Percentiles rank a stretch among this genome's conserved stretches.
These are phyloP conservation scores for Asclepias syriaca DNA, from an alignment of 257 asterid species.

Conservation along the genomic window DNA sequence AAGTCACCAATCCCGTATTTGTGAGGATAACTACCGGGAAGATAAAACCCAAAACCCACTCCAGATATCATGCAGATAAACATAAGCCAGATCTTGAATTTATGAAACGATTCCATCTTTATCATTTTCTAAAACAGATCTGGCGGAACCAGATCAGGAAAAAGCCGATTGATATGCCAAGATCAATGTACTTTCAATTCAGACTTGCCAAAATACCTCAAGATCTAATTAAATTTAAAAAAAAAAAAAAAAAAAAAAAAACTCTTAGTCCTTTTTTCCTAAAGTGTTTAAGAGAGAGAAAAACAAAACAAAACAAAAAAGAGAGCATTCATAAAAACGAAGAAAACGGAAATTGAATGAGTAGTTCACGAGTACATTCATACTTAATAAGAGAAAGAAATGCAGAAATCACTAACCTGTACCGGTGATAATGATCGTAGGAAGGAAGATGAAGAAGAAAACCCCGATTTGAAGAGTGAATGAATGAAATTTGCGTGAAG, in stretches of 20 bases:
- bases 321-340: constrained; percentile 2
- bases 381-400: neutral
- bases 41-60: constrained; percentile 70
- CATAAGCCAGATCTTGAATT: constrained; percentile 58
- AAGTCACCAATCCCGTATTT: constrained; percentile 62
- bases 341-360: constrained; percentile 10
- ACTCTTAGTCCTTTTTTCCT: constrained; percentile 6
- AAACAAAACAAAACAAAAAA: neutral
- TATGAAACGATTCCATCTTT: constrained; percentile 52
- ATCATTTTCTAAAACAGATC: constrained; percentile 40
- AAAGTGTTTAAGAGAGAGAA: neutral
- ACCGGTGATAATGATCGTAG: neutral
- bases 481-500: neutral
- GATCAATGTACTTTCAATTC: constrained; percentile 15
- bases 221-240: constrained; percentile 19
- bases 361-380: neutral
- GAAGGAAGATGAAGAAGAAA: neutral
- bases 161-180: constrained; percentile 19
- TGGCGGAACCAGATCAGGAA: constrained; percentile 49
- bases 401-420: constrained; percentile 24
- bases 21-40: constrained; percentile 90
- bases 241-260: constrained; percentile 7
- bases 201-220: constrained; percentile 12
- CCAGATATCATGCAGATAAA: constrained; percentile 31
- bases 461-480: neutral